phyloP scores from a whole-genome alignment of 495 filamentous ascomycete genomes.

The Glutinoglossum americanum region DNA sequence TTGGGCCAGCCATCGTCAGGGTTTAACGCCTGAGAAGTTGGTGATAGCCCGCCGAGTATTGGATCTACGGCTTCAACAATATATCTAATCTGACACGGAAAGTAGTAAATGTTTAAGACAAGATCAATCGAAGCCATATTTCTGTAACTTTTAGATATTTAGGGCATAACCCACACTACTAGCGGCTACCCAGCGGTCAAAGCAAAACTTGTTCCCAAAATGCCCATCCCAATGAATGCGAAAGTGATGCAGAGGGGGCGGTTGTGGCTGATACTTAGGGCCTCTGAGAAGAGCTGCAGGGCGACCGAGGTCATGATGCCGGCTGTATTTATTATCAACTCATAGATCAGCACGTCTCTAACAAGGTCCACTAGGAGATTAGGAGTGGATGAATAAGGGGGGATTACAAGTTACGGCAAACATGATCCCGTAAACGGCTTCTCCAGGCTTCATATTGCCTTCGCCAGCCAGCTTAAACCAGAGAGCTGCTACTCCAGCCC shows the following conservation, averaged over 20 bases:
- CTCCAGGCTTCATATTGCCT: constrained; percentile 18
- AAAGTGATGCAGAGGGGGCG: constrained; percentile 59
- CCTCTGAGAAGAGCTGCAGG: constrained; percentile 74
- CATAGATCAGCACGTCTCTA: background rate
- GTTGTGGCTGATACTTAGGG: constrained; percentile 59
- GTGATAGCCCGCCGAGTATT: no score
- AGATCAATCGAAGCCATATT: no score
- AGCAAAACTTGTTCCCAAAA: constrained; percentile 73
- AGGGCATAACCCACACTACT: no score
- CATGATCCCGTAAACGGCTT: constrained; percentile 61
- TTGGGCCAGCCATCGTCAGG: no score
- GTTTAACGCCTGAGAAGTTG: no score
- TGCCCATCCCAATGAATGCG: constrained; percentile 74
- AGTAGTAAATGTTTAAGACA: no score
- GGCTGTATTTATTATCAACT: constrained; percentile 18
- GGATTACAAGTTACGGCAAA: constrained; percentile 47
- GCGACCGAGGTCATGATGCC: constrained; percentile 91
- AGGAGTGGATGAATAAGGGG: background rate
- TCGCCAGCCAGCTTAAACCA: constrained; percentile 43
- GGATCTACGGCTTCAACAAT: no score
- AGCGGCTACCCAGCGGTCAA: constrained; percentile 31
- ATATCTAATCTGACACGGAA: no score
- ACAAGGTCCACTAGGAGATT: background rate
- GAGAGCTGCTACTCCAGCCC: constrained; percentile 60
- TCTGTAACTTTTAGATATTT: no score